Conservation (phyloP, 2,329 filamentous ascomycete genomes). For the Epichloe elymi region DNA sequence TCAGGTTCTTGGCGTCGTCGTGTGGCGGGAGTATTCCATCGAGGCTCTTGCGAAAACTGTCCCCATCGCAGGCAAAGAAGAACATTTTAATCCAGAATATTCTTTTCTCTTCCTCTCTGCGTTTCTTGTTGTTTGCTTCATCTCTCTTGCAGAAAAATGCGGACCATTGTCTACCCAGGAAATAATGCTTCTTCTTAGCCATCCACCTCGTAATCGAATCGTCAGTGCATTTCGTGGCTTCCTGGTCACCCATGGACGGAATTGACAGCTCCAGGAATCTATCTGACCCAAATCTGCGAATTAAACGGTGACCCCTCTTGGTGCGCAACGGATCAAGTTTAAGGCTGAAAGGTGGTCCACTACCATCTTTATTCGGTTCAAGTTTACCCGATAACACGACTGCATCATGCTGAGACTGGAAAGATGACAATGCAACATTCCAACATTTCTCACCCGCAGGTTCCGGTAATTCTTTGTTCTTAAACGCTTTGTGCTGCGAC, state of each 20-base stretch:
- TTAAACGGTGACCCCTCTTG: conserved; percentile 36
- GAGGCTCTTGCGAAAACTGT: conserved; percentile 20
- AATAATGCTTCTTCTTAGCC: conserved; percentile 19
- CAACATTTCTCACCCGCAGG: conserved; percentile 31
- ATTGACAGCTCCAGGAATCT: conserved; percentile 44
- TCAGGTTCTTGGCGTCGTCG: conserved; percentile 11
- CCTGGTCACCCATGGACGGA: conserved; percentile 26
- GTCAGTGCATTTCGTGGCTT: conserved; percentile 18
- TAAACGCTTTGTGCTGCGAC: conserved; percentile 24
- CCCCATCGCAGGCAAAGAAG: conserved; percentile 42
- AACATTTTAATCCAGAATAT: conserved; percentile 18
- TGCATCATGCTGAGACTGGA: conserved; percentile 20
- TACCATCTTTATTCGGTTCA: conserved; percentile 19
- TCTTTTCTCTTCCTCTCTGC: background rate
- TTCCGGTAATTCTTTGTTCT: conserved; percentile 34
- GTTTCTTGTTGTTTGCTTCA: conserved; percentile 20
- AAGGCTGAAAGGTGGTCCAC: conserved; percentile 30
- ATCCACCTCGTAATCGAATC: conserved; percentile 20
- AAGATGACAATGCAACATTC: conserved; percentile 27
- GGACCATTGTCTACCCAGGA: conserved; percentile 34
- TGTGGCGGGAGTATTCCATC: conserved; percentile 10
- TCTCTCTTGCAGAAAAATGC: conserved; percentile 31
- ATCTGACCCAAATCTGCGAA: conserved; percentile 43
- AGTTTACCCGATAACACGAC: conserved; percentile 33
- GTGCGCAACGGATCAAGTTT: conserved; percentile 34